phyloP scores from a whole-genome alignment of 78 protist genomes.

The slime mould (Dictyostelium discoideum) region DNA sequence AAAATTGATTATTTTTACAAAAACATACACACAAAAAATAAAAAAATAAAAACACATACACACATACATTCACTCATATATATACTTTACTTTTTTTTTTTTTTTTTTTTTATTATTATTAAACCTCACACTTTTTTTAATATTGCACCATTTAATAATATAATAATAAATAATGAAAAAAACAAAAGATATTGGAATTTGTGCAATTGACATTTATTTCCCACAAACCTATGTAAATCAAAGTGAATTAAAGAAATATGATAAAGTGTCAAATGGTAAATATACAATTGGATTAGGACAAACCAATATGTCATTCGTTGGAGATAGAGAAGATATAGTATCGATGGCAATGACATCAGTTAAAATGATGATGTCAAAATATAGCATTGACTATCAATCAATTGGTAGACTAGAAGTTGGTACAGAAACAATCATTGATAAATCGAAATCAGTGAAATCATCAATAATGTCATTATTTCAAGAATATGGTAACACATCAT shows the following conservation, averaged over 20 bases:
- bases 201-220: constrained; percentile 94
- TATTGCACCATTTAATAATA: not conserved
- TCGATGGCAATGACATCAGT: constrained; percentile 89
- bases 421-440: constrained; percentile 96
- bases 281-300: constrained; percentile 97
- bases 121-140: no score
- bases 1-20: no score
- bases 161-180: not conserved
- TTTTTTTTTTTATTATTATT: not conserved
- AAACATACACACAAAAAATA: not conserved
- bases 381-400: constrained; percentile 19
- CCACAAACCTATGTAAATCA: constrained; percentile 90
- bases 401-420: constrained; percentile 98
- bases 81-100: not conserved
- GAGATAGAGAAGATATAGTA: constrained; percentile 95
- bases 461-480: constrained; percentile 88
- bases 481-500: constrained; percentile 58
- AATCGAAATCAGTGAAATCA: constrained; percentile 93
- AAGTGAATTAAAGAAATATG: constrained; percentile 76
- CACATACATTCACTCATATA: not conserved
- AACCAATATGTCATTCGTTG: constrained; percentile 87
- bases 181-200: constrained; percentile 89
- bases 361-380: constrained; percentile 79
- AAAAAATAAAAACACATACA: not conserved
- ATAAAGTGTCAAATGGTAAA: constrained; percentile 91